Conservation (phyloP, 371 early-diverging fungal genomes). For the Dinochytrium kinnereticum region DNA sequence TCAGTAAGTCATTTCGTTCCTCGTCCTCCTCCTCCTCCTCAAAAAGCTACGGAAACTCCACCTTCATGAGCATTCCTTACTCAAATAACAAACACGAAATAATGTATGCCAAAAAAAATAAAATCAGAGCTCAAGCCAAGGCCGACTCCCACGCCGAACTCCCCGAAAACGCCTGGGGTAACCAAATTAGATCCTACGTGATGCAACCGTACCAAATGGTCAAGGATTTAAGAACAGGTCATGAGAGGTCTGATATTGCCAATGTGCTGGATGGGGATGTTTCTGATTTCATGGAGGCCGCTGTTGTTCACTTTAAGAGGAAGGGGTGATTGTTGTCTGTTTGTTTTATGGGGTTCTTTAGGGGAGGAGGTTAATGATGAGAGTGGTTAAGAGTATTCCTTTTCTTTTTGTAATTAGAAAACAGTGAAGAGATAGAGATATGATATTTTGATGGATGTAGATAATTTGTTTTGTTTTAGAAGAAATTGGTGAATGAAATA, state of each 20-base stretch:
- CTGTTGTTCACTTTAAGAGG: constrained; percentile 8
- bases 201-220: constrained; percentile 58
- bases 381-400: background rate
- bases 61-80: background rate
- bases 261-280: constrained; percentile 53
- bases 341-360: background rate
- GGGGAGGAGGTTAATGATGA: background rate
- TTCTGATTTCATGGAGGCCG: background rate
- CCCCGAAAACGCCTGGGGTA: constrained; percentile 52
- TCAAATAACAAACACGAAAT: too few species aligned
- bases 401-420: background rate
- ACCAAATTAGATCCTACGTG: constrained; percentile 57
- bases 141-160: constrained; percentile 36
- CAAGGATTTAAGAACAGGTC: constrained; percentile 53
- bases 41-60: background rate
- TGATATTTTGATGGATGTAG: too few species aligned
- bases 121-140: constrained; percentile 38
- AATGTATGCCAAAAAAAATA: too few species aligned
- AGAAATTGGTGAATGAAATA: too few species aligned
- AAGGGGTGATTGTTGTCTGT: background rate
- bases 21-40: background rate
- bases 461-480: too few species aligned
- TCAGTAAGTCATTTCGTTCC: constrained; percentile 28
- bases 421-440: background rate
- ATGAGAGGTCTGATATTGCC: constrained; percentile 45